phyloP scores from a whole-genome alignment of 108 stramenopile genomes.

The Discostella stelligeroides region DNA sequence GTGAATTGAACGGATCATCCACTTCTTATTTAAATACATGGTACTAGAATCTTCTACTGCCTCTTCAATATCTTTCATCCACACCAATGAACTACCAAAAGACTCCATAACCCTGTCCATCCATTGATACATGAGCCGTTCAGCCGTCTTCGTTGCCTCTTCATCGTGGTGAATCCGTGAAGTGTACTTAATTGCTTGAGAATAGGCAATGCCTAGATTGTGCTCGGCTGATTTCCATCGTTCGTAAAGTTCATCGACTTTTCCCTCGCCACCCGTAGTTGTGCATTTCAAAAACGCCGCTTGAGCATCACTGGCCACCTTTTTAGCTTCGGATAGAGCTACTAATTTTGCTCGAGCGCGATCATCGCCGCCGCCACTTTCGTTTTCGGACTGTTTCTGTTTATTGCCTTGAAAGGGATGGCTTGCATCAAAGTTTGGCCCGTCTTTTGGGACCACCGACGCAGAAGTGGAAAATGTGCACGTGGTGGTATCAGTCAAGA shows the following conservation, averaged over 20 bases:
- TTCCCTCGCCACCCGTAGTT: neutral
- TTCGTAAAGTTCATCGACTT: conserved; percentile 20
- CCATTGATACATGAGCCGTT: conserved; percentile 47
- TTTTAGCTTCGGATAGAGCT: conserved; percentile 24
- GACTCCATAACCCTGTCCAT: conserved; percentile 22
- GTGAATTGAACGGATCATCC: conserved; percentile 22
- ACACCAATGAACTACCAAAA: conserved; percentile 8
- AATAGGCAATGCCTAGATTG: conserved; percentile 31
- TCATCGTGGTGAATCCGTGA: conserved; percentile 37
- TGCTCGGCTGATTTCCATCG: conserved; percentile 27
- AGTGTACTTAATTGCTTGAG: conserved; percentile 51
- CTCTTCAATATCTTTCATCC: conserved; percentile 11
- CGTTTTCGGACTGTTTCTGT: too few species aligned
- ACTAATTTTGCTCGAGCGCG: conserved; percentile 33
- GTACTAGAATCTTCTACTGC: neutral
- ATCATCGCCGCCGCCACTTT: neutral
- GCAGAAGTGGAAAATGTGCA: neutral
- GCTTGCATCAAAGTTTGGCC: neutral
- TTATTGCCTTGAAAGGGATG: neutral
- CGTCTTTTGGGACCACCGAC: neutral
- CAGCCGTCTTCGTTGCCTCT: conserved; percentile 29
- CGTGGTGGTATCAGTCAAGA: neutral
- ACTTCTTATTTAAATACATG: conserved; percentile 28
- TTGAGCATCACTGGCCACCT: conserved; percentile 18
- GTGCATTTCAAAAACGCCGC: neutral